Base-by-base conservation (phyloP, 192 early-diverging fungal species). In the Podila minutissima region DNA sequence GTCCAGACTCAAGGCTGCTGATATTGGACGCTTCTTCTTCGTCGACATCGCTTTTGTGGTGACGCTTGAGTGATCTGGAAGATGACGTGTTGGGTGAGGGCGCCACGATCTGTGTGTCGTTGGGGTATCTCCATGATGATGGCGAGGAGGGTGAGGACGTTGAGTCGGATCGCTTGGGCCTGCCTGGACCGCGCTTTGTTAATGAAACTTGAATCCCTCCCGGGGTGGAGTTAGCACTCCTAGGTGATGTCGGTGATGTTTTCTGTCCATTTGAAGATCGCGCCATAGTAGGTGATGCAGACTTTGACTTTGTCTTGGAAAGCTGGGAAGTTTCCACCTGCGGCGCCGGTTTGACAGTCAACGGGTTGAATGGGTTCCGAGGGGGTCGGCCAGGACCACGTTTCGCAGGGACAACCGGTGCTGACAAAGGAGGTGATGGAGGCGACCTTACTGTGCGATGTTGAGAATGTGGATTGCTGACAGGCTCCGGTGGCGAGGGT, bases 351-450 rank as follows among this genome's bases (percentile, higher is more conserved):
- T 59, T 65, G 5, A 50, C 31, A 1, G 64, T 17, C n/a, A 67
- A 38, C 2, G 69, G 75, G 26, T 78, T 71, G 37, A 67, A 38
- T 11, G 75, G 75, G 26, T 71, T 71, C 20, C 75, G 75, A n/a
- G 75, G 75, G 53, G 82, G 82, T 59, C 82, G 64, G 24, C 82
- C 82, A 48, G 82, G 82, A 5, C 82, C 82, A 58, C 82, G 74
- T 31, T 83, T 83, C 32, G 67, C 20, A 8, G 70, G 76, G 2
- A 79, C 61, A 7, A 68, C n/a, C 4, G 65, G 60, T 32, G 76
- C 65, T 37, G 76, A 59, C 29, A 63, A 31, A 20, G 59, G 55
- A n/a, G 63, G 69, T 3, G 62, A 6, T 31, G 67, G 28, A 38
- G 35, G 46, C 15, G 66, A 24, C 3, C 24, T 37, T 9, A 37